Base-by-base conservation (phyloP, 2,329 filamentous ascomycete species). In the Neonectria faginata region DNA sequence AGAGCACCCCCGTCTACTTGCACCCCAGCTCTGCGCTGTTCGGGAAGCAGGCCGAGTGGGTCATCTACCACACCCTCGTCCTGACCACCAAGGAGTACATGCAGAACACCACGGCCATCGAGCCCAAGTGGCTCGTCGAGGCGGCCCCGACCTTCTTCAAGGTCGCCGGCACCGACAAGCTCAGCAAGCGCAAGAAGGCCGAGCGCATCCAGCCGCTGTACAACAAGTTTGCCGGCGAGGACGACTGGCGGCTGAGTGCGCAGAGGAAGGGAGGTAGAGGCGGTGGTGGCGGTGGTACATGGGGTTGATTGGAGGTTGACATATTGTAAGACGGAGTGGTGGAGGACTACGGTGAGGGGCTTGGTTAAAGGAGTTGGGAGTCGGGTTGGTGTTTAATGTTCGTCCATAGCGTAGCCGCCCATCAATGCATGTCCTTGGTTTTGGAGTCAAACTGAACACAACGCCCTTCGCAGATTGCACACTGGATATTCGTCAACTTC, bases 61-160 rank as follows among this genome's bases (percentile, higher is more conserved):
- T 98, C 36, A 92, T 99, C 60, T 99, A 97, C 77, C 91, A 97
- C 75, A 91, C 89, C 57, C 84, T 99, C 20, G 93, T 98, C 8
- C 86, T 98, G 73, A 99, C 96, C 25, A 97, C 92, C 25, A 95
- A 97, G 82, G 96, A 99, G 81, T 99, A 98, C 80, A 98, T 99
- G 96, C 94, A 97, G 75, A 92, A 89, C 76, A 96, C 94, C 14
- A 97, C 93, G 3, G 88, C 88, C 4, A 98, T 99, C 74, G 96
- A 99, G 80, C 95, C 96, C 9, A 97, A 97, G 75, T 91, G 89
- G 89, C 86, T 99, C 22, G 94, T 98, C 1, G 94, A 97, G 74
- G 95, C 94, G 12, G 96, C 97, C n/a, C 96, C 97, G 10, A 97
- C 94, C 0, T 99, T 98, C 83, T 99, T 98, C 89, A 97, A 97